Evolutionary conservation across 768 basidiomycete genomes (phyloP), one percentile per base, ranked within the genome.

Genomic region (Hypholoma sublateritium): DNA sequence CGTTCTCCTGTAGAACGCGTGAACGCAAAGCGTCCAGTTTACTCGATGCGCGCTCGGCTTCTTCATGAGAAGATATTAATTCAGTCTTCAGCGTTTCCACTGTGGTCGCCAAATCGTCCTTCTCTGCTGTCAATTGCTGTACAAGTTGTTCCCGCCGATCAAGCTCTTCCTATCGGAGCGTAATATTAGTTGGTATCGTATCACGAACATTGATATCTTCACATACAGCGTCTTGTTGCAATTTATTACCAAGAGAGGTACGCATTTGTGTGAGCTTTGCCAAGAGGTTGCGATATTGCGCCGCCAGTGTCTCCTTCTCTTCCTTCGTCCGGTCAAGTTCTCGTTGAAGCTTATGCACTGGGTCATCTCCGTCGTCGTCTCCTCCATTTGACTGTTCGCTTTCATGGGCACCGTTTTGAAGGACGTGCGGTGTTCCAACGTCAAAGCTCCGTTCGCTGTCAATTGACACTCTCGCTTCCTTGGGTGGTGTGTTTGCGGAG

Each of bases 261-360:
- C 95, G 84, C 95, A 99, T 98, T 34, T 88, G 83, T 2, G 93
- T 95, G 45, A 98, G 77, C 73, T 93, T 98, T 37, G 86, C 84
- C 16, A 99, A 80, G 36, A 99, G 79, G 61, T 83, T 89, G 57
- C 85, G 84, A 72, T 98, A 95, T 69, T 98, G 93, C 13, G 84
- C 72, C 5, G 88, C 89, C 28, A 95, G 78, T n/a, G 81, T 75
- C 50, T 98, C 94, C 74, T 93, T 95, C 77, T 98, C 96, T 63
- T 89, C 86, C 56, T 81, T 78, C 21, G 90, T 86, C 49, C 80
- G 78, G 45, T 84, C 83, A 32, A 98, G 82, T 69, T 95, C 92
- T 50, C 79, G 76, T 70, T 91, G 85, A 5, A 97, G 77, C 58
- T 79, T 77, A 50, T 79, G 72, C 32, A 86, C 63, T 3, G 83